Percentiles rank a stretch among this genome's conserved stretches.
Conservation (phyloP, 768 basidiomycete genomes). For the Postia placenta region DNA sequence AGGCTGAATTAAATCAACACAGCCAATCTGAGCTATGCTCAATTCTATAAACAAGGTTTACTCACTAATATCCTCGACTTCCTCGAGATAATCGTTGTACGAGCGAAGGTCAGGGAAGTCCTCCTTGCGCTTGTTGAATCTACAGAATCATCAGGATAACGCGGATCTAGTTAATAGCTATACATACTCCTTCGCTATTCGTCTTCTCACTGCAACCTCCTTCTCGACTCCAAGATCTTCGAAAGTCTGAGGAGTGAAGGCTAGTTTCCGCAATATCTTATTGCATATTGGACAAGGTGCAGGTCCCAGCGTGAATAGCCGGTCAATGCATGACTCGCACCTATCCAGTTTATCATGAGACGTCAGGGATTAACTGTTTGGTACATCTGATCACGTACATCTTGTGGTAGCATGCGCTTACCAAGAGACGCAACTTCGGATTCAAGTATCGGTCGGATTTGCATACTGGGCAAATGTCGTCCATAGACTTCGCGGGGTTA, state of each 20-base stretch:
- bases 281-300: slow-evolving; percentile 94
- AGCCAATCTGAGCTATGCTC: too few relatives aligned
- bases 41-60: not conserved
- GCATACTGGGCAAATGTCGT: slow-evolving; percentile 96
- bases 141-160: slow-evolving; percentile 25
- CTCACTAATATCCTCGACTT: slow-evolving; percentile 88
- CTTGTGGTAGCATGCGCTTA: slow-evolving; percentile 98
- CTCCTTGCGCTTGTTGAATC: slow-evolving; percentile 90
- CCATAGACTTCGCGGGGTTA: slow-evolving; percentile 53
- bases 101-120: slow-evolving; percentile 77
- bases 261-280: slow-evolving; percentile 81
- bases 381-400: too few relatives aligned
- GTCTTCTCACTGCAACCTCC: slow-evolving; percentile 83
- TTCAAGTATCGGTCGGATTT: slow-evolving; percentile 95
- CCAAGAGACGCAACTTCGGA: slow-evolving; percentile 86
- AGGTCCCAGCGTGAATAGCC: slow-evolving; percentile 91
- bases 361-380: too few relatives aligned
- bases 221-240: slow-evolving; percentile 91
- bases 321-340: slow-evolving; percentile 98
- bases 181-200: slow-evolving; percentile 80
- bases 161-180: not conserved
- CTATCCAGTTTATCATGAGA: slow-evolving; percentile 36
- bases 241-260: slow-evolving; percentile 94
- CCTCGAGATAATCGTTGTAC: slow-evolving; percentile 95
- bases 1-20: slow-evolving; percentile 57